Evolutionary conservation across 768 basidiomycete species (phyloP).

Genomic region (Asterophora lycoperdoides): DNA sequence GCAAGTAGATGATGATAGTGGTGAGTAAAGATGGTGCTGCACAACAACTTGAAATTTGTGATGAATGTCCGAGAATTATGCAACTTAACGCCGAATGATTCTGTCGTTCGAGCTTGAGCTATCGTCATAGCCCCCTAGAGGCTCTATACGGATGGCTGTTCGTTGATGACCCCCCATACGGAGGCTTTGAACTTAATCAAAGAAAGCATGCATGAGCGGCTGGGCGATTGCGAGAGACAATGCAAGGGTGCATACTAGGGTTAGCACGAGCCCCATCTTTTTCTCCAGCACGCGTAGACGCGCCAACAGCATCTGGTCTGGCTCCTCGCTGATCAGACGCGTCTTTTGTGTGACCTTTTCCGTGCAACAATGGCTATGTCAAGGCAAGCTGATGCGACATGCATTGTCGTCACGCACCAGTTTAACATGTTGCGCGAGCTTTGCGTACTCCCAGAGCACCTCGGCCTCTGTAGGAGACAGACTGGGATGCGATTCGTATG

Average conservation of each 20-base stretch:
- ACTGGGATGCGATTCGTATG: conserved; percentile 67
- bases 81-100: conserved; percentile 24
- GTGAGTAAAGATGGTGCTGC: neutral
- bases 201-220: neutral
- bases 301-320: conserved; percentile 72
- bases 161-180: conserved; percentile 91
- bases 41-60: neutral
- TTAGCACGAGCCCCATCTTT: conserved; percentile 94
- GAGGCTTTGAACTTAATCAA: conserved; percentile 96
- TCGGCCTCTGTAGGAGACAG: conserved; percentile 69
- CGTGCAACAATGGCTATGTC: neutral
- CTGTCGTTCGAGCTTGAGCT: conserved; percentile 22
- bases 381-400: too few relatives aligned
- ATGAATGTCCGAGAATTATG: neutral
- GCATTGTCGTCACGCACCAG: conserved; percentile 43
- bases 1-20: conserved; percentile 9
- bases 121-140: conserved; percentile 15
- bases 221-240: conserved; percentile 30
- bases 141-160: conserved; percentile 49
- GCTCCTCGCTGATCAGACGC: conserved; percentile 65
- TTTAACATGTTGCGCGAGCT: conserved; percentile 76
- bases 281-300: conserved; percentile 80
- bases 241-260: conserved; percentile 56
- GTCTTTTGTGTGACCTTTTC: conserved; percentile 61
- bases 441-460: conserved; percentile 91